A percentile compares a stretch with the other conserved stretches of the same genome.
phyloP scores from a whole-genome alignment of 305 asterid genomes.

The Solanum hybrid region DNA sequence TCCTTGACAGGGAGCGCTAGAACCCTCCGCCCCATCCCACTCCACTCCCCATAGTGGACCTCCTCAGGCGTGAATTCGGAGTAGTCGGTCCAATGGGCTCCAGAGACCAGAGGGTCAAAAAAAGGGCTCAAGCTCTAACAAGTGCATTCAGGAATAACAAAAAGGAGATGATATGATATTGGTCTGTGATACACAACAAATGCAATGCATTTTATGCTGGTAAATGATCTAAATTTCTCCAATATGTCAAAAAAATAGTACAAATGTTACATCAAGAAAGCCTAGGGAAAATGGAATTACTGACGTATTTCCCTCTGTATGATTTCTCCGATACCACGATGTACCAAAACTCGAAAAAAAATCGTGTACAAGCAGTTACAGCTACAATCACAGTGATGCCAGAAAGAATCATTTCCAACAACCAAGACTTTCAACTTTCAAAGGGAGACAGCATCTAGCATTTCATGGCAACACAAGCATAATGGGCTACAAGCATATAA shows the following conservation, averaged over 20 bases:
- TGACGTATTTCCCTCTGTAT: not conserved
- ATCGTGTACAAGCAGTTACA: not conserved
- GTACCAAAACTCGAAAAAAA: not conserved
- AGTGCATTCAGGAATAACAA: not conserved
- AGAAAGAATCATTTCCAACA: not conserved
- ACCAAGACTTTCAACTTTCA: not conserved
- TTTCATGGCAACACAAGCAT: not conserved
- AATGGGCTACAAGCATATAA: not conserved
- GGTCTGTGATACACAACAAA: not conserved
- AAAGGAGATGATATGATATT: not conserved
- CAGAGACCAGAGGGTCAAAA: not conserved
- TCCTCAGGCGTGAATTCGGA: not conserved
- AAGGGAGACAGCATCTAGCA: not conserved
- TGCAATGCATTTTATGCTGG: not conserved
- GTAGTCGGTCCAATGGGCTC: not conserved
- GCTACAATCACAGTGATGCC: not conserved
- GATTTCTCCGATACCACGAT: not conserved
- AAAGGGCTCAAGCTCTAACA: not conserved
- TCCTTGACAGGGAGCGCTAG: not conserved
- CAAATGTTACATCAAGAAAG: not conserved
- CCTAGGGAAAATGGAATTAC: not conserved
- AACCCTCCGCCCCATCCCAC: not conserved
- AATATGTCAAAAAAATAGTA: not conserved
- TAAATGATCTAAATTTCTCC: not conserved
- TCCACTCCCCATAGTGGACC: not conserved